Percentiles rank a stretch among this genome's conserved stretches.
These are phyloP conservation scores for Tetrahymena malaccensis DNA, from an alignment of 73 alveolate species.

Conservation along the genomic window DNA sequence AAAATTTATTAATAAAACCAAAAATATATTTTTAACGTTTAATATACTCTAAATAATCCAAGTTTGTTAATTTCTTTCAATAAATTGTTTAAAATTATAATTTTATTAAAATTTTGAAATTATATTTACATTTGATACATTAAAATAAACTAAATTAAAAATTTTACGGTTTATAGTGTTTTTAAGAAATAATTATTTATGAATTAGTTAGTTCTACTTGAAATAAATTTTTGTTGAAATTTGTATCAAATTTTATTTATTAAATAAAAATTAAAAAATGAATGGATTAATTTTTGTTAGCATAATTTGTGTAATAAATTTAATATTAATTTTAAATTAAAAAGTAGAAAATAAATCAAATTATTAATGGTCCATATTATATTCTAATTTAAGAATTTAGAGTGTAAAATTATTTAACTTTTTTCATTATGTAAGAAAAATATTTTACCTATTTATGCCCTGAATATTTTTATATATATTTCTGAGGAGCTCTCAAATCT, in stretches of 20 bases:
- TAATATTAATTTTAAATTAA: too few species aligned
- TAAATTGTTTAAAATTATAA: too few species aligned
- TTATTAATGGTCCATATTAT: too few species aligned
- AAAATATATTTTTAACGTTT: not conserved
- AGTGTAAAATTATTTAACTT: not conserved
- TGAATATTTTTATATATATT: conserved; percentile 41
- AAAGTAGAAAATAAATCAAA: not conserved
- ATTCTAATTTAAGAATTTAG: too few species aligned
- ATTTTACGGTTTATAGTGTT: not conserved
- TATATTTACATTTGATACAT: too few species aligned
- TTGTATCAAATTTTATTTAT: not conserved
- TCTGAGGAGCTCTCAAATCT: conserved; percentile 77
- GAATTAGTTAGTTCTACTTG: not conserved
- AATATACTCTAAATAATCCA: not conserved
- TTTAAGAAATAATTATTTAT: not conserved
- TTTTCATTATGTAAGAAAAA: not conserved
- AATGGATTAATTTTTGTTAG: not conserved
- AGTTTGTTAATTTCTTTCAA: too few species aligned
- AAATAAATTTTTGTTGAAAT: not conserved
- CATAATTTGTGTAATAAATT: not conserved
- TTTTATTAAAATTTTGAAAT: too few species aligned
- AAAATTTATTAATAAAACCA: too few species aligned
- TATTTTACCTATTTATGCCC: conserved; percentile 70
- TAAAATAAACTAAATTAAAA: too few species aligned
- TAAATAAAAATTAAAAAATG: too few species aligned